Evolutionary conservation across 139 green algal species (phyloP), one percentile per base, ranked within the genome.

Genomic region (Micractinium sp.): DNA sequence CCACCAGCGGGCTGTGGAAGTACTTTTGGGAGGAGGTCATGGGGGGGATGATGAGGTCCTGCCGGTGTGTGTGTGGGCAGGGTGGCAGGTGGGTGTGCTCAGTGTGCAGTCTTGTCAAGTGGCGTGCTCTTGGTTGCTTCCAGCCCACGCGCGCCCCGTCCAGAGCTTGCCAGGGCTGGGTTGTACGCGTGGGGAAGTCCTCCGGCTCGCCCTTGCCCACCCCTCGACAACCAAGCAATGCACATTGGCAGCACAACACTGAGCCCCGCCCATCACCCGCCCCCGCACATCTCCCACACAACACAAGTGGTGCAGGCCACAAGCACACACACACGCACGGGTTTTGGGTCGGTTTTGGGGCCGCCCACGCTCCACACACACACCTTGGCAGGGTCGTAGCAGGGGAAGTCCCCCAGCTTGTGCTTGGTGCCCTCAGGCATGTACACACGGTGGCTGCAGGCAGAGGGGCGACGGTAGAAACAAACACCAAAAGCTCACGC

Each of bases 311-410:
- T 66, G 27, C 67, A 75, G 23, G 20, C 67, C 78, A 29, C n/a
- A n/a, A n/a, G n/a, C n/a, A n/a, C n/a, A n/a, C n/a, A n/a, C n/a
- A n/a, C n/a, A n/a, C n/a, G n/a, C n/a, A n/a, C n/a, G n/a, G n/a
- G n/a, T n/a, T n/a, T n/a, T n/a, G n/a, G n/a, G n/a, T n/a, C n/a
- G n/a, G n/a, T n/a, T n/a, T n/a, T n/a, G n/a, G n/a, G n/a, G n/a
- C n/a, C n/a, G n/a, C n/a, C n/a, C n/a, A n/a, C n/a, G n/a, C n/a
- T n/a, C n/a, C n/a, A n/a, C n/a, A 67, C 60, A 67, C 60, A 67
- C n/a, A 69, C 81, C 81, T 92, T 92, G 12, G 23, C 60, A 4
- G 90, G 85, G 67, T 89, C 77, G 74, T 91, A 93, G 90, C 92
- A 95, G 27, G 87, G 82, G 56, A 89, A 67, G 60, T 74, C 14